phyloP scores from a whole-genome alignment of 306 rosid species.

The Crotalaria pallida region DNA sequence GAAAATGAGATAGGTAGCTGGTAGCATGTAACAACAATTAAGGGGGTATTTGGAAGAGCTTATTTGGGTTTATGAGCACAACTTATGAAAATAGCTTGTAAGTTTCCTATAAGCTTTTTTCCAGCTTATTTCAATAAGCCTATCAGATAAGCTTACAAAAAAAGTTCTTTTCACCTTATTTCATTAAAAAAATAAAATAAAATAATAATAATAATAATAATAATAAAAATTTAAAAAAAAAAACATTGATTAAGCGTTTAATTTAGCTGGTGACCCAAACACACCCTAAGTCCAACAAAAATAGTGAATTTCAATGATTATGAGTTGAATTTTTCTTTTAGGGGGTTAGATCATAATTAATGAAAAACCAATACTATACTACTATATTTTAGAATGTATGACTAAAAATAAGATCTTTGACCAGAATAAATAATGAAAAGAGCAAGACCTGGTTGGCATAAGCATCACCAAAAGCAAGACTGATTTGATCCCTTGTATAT shows the following conservation, averaged over 20 bases:
- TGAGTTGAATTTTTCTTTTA: background rate
- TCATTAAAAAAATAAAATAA: too few species aligned
- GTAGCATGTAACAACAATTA: background rate
- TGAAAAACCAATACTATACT: background rate
- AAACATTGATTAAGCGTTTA: too few species aligned
- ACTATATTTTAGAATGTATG: background rate
- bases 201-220: too few species aligned
- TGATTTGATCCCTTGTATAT: slow-evolving; percentile 73
- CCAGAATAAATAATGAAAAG: background rate
- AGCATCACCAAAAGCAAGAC: slow-evolving; percentile 86
- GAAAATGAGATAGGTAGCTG: background rate
- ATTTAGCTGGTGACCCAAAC: too few species aligned
- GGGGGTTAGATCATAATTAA: background rate
- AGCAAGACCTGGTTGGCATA: slow-evolving; percentile 67
- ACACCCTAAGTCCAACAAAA: background rate
- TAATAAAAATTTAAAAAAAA: too few species aligned
- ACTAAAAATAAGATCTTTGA: background rate
- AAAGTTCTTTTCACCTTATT: too few species aligned
- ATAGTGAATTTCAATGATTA: background rate
- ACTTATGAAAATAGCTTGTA: too few species aligned
- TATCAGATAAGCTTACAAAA: too few species aligned
- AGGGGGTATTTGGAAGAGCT: too few species aligned
- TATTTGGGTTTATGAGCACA: too few species aligned
- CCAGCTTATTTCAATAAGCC: too few species aligned
- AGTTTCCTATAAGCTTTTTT: too few species aligned